Percentiles rank a stretch among this genome's conserved stretches.
Conservation (phyloP, 2,329 filamentous ascomycete genomes). For the Chaetomium sp. region DNA sequence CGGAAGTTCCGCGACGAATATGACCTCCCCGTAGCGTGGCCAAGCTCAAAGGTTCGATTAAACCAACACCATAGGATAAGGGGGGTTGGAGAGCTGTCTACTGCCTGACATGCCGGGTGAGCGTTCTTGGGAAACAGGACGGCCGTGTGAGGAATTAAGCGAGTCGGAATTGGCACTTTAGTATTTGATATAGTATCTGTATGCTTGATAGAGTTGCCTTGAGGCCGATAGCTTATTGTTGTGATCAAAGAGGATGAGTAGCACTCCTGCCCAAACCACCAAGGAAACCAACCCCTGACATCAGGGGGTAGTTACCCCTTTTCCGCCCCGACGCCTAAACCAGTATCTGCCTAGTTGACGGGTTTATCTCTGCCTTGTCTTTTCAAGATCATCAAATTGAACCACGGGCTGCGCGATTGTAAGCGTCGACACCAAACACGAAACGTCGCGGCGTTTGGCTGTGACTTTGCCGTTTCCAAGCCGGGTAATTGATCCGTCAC, state of each 20-base stretch:
- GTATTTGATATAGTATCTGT: background rate
- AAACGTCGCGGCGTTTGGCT: background rate
- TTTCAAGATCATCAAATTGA: background rate
- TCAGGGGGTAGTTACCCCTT: background rate
- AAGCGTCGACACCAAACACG: background rate
- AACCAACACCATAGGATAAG: too few relatives aligned
- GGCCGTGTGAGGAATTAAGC: background rate
- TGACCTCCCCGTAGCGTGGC: constrained; percentile 53
- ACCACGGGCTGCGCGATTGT: background rate
- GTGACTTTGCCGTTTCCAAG: background rate
- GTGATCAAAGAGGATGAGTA: background rate
- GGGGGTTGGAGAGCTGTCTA: too few relatives aligned
- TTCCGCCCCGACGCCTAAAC: background rate
- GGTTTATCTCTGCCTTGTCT: background rate
- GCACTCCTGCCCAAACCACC: background rate
- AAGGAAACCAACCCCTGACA: background rate
- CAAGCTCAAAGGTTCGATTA: too few relatives aligned
- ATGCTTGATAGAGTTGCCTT: too few relatives aligned
- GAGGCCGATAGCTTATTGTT: background rate
- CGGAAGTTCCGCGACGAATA: constrained; percentile 52
- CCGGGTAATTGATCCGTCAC: background rate
- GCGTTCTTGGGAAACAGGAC: background rate
- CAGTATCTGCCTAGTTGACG: background rate
- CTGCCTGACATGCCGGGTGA: too few relatives aligned
- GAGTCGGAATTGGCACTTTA: background rate